Evolutionary conservation across 2,329 filamentous ascomycete species (phyloP).

Genomic region (Nigrospora osmanthi): DNA sequence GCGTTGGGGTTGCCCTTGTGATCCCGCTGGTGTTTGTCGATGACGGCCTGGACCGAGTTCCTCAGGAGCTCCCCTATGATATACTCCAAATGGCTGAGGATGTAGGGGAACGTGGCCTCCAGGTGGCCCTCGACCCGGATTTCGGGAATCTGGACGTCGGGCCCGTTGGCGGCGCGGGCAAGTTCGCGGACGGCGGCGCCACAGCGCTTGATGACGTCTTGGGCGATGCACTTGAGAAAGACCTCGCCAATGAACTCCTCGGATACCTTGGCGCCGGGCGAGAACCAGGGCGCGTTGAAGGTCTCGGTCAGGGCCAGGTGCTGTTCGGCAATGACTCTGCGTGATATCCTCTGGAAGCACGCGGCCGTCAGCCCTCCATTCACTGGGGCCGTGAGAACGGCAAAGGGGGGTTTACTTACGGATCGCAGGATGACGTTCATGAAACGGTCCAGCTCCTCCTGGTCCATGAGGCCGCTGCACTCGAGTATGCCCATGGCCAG

Average conservation of each 20-base stretch:
- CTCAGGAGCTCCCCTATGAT: slow-evolving; percentile 91
- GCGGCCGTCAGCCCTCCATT: too few species aligned
- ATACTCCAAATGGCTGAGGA: slow-evolving; percentile 92
- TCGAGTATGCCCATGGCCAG: slow-evolving; percentile 92
- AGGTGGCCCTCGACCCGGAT: slow-evolving; percentile 80
- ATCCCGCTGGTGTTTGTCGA: slow-evolving; percentile 58
- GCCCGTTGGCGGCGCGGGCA: slow-evolving; percentile 66
- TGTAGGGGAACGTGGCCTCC: slow-evolving; percentile 89
- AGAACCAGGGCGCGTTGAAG: slow-evolving; percentile 85
- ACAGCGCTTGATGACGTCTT: slow-evolving; percentile 80
- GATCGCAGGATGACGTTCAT: slow-evolving; percentile 92
- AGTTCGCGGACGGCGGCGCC: slow-evolving; percentile 69
- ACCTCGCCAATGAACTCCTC: slow-evolving; percentile 92
- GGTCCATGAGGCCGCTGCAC: slow-evolving; percentile 73
- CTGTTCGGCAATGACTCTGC: slow-evolving; percentile 94
- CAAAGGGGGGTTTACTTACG: slow-evolving; percentile 37
- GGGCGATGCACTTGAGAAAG: slow-evolving; percentile 85
- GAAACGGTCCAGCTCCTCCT: slow-evolving; percentile 79
- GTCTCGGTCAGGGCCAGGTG: slow-evolving; percentile 93
- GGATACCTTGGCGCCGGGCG: slow-evolving; percentile 65
- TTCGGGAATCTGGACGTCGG: slow-evolving; percentile 64
- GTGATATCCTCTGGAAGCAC: slow-evolving; percentile 70
- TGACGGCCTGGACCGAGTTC: slow-evolving; percentile 88
- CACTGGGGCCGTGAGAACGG: not conserved
- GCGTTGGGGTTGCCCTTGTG: slow-evolving; percentile 15